Percentiles rank a stretch among this genome's conserved stretches.
These are phyloP conservation scores for Kwoniella pini DNA, from an alignment of 768 basidiomycete species.

Conservation along the genomic window DNA sequence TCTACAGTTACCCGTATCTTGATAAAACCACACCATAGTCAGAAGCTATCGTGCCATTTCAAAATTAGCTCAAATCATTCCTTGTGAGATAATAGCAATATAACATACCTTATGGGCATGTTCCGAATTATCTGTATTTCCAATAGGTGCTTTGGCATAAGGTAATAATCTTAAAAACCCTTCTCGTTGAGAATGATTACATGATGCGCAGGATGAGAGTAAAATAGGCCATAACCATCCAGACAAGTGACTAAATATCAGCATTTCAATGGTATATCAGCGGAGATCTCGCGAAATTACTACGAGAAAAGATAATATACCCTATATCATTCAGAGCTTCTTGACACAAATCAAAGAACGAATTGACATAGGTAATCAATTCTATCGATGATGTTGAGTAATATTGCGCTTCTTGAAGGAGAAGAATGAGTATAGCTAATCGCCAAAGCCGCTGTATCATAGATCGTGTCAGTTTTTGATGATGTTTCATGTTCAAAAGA, in stretches of 20 bases:
- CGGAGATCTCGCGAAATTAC: too few relatives aligned
- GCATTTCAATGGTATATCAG: too few relatives aligned
- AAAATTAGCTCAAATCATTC: background rate
- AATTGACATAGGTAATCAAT: background rate
- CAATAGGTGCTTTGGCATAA: conserved; percentile 3
- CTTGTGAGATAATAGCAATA: too few relatives aligned
- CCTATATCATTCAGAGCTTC: conserved; percentile 2
- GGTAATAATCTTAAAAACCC: conserved; percentile 3
- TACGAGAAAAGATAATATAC: background rate
- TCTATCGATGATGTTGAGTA: background rate
- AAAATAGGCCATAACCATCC: conserved; percentile 9
- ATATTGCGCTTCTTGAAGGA: conserved; percentile 2
- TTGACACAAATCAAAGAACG: background rate
- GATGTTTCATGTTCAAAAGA: too few relatives aligned
- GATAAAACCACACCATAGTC: conserved; percentile 7
- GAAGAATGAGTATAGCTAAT: background rate
- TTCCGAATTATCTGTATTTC: background rate
- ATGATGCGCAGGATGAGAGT: background rate
- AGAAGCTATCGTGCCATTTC: too few relatives aligned
- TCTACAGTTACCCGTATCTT: background rate
- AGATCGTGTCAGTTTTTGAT: too few relatives aligned
- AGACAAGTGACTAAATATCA: background rate
- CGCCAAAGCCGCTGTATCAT: conserved; percentile 1
- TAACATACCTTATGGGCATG: background rate
- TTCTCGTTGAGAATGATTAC: conserved; percentile 1